A percentile compares a stretch with the other conserved stretches of the same genome.
These are phyloP conservation scores for Trichoderma semiorbis DNA, from an alignment of 2,329 filamentous ascomycete genomes.

Conservation along the genomic window DNA sequence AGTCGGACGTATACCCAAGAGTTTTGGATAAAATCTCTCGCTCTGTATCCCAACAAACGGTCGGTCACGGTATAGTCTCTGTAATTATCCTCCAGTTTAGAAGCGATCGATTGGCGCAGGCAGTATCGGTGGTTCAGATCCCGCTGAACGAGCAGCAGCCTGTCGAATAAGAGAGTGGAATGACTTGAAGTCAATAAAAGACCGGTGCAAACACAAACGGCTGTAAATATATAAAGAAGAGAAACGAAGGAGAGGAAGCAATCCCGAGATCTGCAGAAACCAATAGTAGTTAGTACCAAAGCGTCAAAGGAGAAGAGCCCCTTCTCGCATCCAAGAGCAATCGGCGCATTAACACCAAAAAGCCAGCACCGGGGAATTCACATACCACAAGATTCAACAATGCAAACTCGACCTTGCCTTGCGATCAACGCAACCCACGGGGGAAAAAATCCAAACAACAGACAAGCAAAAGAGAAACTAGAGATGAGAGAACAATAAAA, in stretches of 20 bases:
- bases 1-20: background rate
- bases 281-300: background rate
- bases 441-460: conserved; percentile 29
- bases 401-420: conserved; percentile 7
- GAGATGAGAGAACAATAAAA: conserved; percentile 22
- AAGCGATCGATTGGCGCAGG: background rate
- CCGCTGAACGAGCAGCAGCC: conserved; percentile 45
- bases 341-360: background rate
- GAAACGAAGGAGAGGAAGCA: background rate
- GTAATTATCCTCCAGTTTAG: background rate
- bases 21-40: background rate
- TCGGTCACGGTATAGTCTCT: background rate
- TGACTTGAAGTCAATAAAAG: background rate
- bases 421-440: conserved; percentile 17
- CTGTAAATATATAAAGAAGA: background rate
- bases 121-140: conserved; percentile 44
- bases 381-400: conserved; percentile 7
- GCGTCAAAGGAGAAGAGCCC: background rate
- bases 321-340: background rate
- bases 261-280: background rate
- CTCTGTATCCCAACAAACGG: background rate
- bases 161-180: background rate
- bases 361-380: background rate
- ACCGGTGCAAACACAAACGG: conserved; percentile 2
- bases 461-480: background rate